Percentiles rank a stretch among this genome's conserved stretches.
Conservation (phyloP, 1,284 basidiomycete species). For the Fistulinella staudtii region DNA sequence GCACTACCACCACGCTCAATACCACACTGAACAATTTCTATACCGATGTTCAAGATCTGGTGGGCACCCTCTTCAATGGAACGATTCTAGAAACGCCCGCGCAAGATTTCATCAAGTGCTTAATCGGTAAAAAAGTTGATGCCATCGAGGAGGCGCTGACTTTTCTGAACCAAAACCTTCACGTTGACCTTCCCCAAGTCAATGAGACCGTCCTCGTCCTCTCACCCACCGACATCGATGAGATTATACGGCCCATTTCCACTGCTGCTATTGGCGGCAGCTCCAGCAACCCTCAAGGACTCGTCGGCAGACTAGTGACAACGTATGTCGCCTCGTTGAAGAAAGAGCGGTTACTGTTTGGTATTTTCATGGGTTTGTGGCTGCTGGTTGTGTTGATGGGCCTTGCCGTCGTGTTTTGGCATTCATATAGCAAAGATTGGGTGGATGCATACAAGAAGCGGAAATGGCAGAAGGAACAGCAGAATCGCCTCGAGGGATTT, state of each 20-base stretch:
- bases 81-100: slow-evolving; percentile 79
- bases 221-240: slow-evolving; percentile 64
- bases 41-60: slow-evolving; percentile 64
- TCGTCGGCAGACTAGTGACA: slow-evolving; percentile 71
- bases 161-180: slow-evolving; percentile 87
- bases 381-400: slow-evolving; percentile 72
- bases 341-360: slow-evolving; percentile 81
- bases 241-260: slow-evolving; percentile 76
- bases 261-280: slow-evolving; percentile 72
- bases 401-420: slow-evolving; percentile 60
- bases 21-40: slow-evolving; percentile 73
- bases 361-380: slow-evolving; percentile 80
- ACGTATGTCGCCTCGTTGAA: slow-evolving; percentile 70
- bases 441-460: slow-evolving; percentile 46
- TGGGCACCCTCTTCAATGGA: slow-evolving; percentile 73
- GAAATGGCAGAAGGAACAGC: slow-evolving; percentile 52
- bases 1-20: slow-evolving; percentile 87
- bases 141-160: slow-evolving; percentile 86
- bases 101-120: slow-evolving; percentile 85
- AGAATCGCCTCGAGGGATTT: slow-evolving; percentile 42
- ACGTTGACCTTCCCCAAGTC: slow-evolving; percentile 72
- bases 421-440: slow-evolving; percentile 51
- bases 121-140: slow-evolving; percentile 86
- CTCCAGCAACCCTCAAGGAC: slow-evolving; percentile 52
- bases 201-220: slow-evolving; percentile 74